phyloP scores from a whole-genome alignment of 768 basidiomycete genomes.

The Collybia sp. region DNA sequence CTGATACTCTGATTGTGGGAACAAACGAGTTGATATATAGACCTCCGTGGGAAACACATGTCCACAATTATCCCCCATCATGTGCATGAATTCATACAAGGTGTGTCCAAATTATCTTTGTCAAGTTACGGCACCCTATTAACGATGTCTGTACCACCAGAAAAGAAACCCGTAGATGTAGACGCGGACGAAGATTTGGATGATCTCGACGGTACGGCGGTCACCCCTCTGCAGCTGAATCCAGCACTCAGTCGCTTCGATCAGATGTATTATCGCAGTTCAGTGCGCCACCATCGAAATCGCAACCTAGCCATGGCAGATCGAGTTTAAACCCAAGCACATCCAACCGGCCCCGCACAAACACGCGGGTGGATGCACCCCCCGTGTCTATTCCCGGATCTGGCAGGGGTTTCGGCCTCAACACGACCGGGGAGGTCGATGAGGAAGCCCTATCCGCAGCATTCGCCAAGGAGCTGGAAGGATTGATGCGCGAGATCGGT shows the following conservation, averaged over 20 bases:
- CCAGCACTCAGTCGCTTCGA: slow-evolving; percentile 1
- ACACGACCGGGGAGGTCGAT: slow-evolving; percentile 25
- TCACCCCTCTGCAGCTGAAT: not conserved
- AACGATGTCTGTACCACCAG: not conserved
- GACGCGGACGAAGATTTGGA: slow-evolving; percentile 55
- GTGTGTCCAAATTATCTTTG: too few species aligned
- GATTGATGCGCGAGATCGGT: slow-evolving; percentile 41
- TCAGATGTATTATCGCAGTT: slow-evolving; percentile 45
- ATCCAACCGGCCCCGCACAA: slow-evolving; percentile 38
- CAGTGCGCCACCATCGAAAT: slow-evolving; percentile 12
- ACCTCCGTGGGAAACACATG: too few species aligned
- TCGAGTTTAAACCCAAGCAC: slow-evolving; percentile 27
- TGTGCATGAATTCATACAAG: too few species aligned
- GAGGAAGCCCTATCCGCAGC: slow-evolving; percentile 36
- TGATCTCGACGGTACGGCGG: slow-evolving; percentile 52
- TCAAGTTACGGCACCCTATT: not conserved
- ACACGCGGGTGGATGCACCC: slow-evolving; percentile 41
- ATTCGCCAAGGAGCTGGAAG: slow-evolving; percentile 49
- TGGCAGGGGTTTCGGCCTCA: slow-evolving; percentile 16
- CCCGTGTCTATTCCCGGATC: slow-evolving; percentile 32
- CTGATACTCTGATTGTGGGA: too few species aligned
- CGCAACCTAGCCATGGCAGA: slow-evolving; percentile 8
- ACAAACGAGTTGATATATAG: too few species aligned
- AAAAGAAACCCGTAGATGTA: not conserved
- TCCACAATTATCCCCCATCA: too few species aligned